Evolutionary conservation across 345 rosid species (phyloP), one percentile per base, ranked within the genome.

Genomic region (Streptanthus diversifolius): DNA sequence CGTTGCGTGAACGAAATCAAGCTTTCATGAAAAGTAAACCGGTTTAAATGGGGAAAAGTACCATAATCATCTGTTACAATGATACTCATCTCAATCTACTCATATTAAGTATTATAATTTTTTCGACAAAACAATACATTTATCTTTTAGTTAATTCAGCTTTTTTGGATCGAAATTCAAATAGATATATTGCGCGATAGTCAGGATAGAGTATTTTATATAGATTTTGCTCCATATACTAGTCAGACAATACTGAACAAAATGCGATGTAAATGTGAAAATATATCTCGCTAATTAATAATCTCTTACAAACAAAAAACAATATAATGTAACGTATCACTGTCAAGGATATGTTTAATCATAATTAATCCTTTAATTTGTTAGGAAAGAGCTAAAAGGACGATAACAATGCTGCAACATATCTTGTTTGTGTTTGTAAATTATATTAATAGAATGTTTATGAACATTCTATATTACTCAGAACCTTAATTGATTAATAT

Each of bases 1-100:
- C 18, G 12, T 68, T 61, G 74, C 74, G 70, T 68, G 70, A 53
- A 69, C 68, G 57, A 68, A 52, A 52, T 27, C 49, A 74, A 54
- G 29, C 35, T 40, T 24, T 9, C 47, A 33, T 24, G 44, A 63
- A 29, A 72, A 63, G 27, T n/a, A 35, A 63, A 54, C 70, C 70
- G 71, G 66, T 45, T 73, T 45, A 25, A 36, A 37, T 25, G 71
- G 49, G 12, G 12, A 2, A 72, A 51, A 39, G 33, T n/a, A 45
- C 7, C 29, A 14, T 5, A 0, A 6, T 12, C 21, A 6, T 12
- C 21, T 12, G 19, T 12, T 12, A 47, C 0, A 4, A 48, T 48
- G 19, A 30, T 69, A 8, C 13, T 22, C 33, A 32, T 32, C 15
- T 18, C 30, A 37, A 3, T 8, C 24, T 45, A 3, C 1, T 7